Base-by-base conservation (phyloP, 257 asterid genomes). In the Ilex aquifolium region DNA sequence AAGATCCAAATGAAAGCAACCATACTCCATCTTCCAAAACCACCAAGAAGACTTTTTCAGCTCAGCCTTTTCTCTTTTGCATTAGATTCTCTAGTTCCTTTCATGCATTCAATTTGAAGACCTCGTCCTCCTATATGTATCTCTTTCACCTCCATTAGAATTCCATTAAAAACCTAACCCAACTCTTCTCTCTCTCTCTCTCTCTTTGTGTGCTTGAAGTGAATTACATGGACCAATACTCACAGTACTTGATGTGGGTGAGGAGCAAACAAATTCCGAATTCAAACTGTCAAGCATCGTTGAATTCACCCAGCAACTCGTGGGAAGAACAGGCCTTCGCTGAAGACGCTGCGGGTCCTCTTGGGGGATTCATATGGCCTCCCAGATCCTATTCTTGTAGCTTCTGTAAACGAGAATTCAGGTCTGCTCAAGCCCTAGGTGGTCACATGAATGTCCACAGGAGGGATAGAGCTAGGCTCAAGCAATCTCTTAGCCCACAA, bases 401-500 rank as follows among this genome's bases (percentile, higher is more conserved):
- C 65, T 86, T 86, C 44, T 86, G 95, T 65, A 44, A 70, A 40
- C 63, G 91, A 30, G 86, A 81, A 11, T 86, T 86, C 59, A 70
- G 82, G 54, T 86, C 90, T 0, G 91, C 95, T 39, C 95, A 85
- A 63, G 95, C 88, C 31, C 88, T 85, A 12, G 95, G 94, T 31
- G 94, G 94, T 61, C 90, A 86, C 60, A 86, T 86, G 95, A 86
- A 86, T 60, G 86, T 83, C 68, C 95, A 86, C 77, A 67, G 95
- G 50, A 74, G 88, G 17, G 95, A 86, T 61, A 67, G 95, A 65
- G 95, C 95, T 27, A 76, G 67, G 10, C 88, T 86, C 56, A 79
- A 79, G 65, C 88, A 81, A 61, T 69, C 84, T 31, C 68, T 66
- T 29, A 62, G 50, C 15, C 21, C 17, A 32, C 12, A 49, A 17